Conservation (phyloP, 2,329 filamentous ascomycete genomes). For the Coniochaeta sp. region DNA sequence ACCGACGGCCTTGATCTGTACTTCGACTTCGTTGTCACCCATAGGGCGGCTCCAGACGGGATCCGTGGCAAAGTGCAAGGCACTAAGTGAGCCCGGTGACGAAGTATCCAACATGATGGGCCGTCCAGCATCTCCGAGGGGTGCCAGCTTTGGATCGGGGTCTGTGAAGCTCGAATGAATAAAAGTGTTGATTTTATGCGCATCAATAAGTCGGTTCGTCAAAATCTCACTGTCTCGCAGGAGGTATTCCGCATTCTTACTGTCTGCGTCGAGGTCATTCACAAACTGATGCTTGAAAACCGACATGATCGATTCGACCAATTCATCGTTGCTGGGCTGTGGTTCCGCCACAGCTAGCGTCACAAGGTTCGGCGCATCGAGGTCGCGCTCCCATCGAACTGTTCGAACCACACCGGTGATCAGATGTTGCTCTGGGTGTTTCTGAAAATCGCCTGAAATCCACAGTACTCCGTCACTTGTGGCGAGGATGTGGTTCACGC, state of each 20-base stretch:
- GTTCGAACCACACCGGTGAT: not conserved
- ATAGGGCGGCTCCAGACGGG: conserved; percentile 5
- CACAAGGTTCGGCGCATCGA: not conserved
- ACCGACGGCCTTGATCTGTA: conserved; percentile 20
- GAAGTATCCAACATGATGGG: not conserved
- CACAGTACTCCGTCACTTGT: not conserved
- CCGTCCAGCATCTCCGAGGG: not conserved
- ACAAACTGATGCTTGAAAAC: not conserved
- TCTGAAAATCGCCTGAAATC: not conserved
- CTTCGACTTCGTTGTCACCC: conserved; percentile 18
- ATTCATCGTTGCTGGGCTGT: not conserved
- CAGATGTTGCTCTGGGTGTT: not conserved
- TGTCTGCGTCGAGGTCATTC: not conserved
- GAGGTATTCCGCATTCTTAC: not conserved
- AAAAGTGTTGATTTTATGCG: not conserved
- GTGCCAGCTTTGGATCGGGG: not conserved
- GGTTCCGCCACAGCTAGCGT: not conserved
- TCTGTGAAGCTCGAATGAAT: not conserved
- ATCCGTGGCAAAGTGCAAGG: not conserved
- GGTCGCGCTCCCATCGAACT: not conserved
- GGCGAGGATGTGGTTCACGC: not conserved
- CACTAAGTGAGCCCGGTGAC: not conserved
- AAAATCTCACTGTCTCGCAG: not conserved
- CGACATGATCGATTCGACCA: not conserved
- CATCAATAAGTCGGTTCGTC: not conserved